These are phyloP conservation scores for Torulaspora franciscae DNA, from an alignment of 805 yeast genomes.

Conservation along the genomic window DNA sequence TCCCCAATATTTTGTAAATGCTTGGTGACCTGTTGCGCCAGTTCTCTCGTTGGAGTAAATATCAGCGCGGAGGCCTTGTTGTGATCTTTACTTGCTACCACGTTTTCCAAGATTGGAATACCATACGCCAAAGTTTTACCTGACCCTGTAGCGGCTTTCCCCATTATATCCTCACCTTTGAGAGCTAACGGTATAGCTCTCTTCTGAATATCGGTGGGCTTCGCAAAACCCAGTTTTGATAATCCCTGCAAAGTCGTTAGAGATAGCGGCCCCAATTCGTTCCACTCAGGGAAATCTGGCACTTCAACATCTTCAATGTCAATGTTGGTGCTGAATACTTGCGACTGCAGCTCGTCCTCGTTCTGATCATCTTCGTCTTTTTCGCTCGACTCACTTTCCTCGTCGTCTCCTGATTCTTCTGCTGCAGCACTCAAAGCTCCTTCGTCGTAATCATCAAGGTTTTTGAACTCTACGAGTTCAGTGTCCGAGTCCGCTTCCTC, in stretches of 20 bases:
- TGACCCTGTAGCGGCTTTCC: conserved; percentile 96
- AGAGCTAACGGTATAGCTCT: conserved; percentile 69
- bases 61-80: conserved; percentile 65
- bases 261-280: conserved; percentile 41
- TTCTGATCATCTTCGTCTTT: conserved; percentile 18
- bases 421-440: conserved; percentile 30
- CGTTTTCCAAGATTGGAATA: conserved; percentile 77
- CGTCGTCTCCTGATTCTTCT: conserved; percentile 23
- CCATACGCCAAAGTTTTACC: conserved; percentile 97
- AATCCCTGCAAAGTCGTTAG: conserved; percentile 60
- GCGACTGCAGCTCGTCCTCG: conserved; percentile 28
- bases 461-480: conserved; percentile 29
- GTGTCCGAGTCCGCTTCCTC: conserved; percentile 11
- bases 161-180: conserved; percentile 75
- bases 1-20: conserved; percentile 55
- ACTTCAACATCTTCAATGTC: conserved; percentile 34
- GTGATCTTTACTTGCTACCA: conserved; percentile 26
- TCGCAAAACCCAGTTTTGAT: conserved; percentile 48
- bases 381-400: conserved; percentile 17
- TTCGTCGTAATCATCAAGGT: conserved; percentile 32
- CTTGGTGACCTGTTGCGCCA: conserved; percentile 87
- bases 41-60: conserved; percentile 93
- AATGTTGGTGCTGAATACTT: conserved; percentile 27
- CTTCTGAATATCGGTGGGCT: conserved; percentile 84
- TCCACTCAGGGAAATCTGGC: conserved; percentile 60